Percentiles rank a stretch among this genome's conserved stretches.
phyloP scores from a whole-genome alignment of 1,284 basidiomycete species.

The Apiotrichum siamense region DNA sequence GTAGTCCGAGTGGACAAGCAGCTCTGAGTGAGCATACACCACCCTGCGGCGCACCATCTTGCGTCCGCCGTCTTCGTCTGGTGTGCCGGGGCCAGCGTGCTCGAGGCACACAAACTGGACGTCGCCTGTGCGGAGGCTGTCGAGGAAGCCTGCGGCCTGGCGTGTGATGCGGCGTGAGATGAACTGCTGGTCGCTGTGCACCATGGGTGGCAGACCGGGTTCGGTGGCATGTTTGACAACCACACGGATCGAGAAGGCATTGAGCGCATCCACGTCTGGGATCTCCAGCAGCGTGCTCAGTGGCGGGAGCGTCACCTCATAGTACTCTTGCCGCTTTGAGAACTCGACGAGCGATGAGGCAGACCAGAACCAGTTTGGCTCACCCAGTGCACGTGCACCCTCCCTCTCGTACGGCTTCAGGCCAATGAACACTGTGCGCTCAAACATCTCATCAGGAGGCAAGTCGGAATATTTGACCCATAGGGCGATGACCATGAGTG shows the following conservation, averaged over 20 bases:
- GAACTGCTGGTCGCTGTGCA: constrained; percentile 56
- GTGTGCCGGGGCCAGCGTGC: constrained; percentile 7
- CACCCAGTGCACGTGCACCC: constrained; percentile 58
- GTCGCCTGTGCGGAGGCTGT: constrained; percentile 50
- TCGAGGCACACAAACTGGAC: constrained; percentile 66
- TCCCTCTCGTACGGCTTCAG: constrained; percentile 62
- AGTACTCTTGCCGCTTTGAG: constrained; percentile 62
- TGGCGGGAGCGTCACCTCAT: constrained; percentile 63
- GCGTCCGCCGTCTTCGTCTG: not conserved
- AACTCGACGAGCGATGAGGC: constrained; percentile 63
- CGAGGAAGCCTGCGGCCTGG: constrained; percentile 23
- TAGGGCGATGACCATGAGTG: constrained; percentile 19
- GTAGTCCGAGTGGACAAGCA: constrained; percentile 66
- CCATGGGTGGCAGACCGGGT: constrained; percentile 40
- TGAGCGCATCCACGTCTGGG: constrained; percentile 54
- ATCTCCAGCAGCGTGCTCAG: constrained; percentile 60
- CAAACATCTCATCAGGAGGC: constrained; percentile 46
- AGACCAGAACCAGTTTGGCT: constrained; percentile 68
- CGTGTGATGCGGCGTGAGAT: constrained; percentile 5
- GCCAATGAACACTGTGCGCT: constrained; percentile 64
- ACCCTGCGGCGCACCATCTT: constrained; percentile 41
- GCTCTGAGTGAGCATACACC: constrained; percentile 74
- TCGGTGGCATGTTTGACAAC: constrained; percentile 59
- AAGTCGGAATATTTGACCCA: constrained; percentile 14
- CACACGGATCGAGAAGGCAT: constrained; percentile 62